These are phyloP conservation scores for Monosporascus sp. DNA, from an alignment of 2,329 filamentous ascomycete species.

Conservation along the genomic window DNA sequence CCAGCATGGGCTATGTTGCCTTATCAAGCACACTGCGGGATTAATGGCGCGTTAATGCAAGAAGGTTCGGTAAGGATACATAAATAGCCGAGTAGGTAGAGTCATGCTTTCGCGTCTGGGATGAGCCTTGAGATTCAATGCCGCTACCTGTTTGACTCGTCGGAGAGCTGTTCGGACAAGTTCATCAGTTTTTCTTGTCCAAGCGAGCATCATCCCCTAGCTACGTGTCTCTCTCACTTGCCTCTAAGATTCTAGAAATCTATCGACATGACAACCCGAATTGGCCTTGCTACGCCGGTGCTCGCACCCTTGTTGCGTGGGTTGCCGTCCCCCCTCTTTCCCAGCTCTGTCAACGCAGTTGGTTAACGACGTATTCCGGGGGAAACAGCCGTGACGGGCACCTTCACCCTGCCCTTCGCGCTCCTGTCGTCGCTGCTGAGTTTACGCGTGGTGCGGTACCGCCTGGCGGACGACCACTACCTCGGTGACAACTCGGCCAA, in stretches of 20 bases:
- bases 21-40: not conserved
- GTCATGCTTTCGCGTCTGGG: no score
- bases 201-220: not conserved
- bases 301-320: constrained; percentile 16
- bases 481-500: constrained; percentile 22
- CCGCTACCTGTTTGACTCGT: not conserved
- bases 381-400: constrained; percentile 22
- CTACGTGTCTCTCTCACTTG: not conserved
- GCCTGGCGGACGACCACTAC: constrained; percentile 19
- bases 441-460: constrained; percentile 19
- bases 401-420: constrained; percentile 25
- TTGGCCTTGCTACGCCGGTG: constrained; percentile 10
- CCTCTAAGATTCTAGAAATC: not conserved
- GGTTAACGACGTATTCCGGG: not conserved
- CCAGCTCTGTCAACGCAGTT: not conserved
- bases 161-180: not conserved
- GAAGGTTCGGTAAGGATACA: no score
- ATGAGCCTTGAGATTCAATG: no score
- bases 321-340: not conserved
- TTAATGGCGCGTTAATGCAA: not conserved
- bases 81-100: no score
- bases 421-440: constrained; percentile 25
- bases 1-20: not conserved
- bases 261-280: constrained; percentile 8
- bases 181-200: not conserved